A percentile compares a stretch with the other conserved stretches of the same genome.
phyloP scores from a whole-genome alignment of 306 rosid species.

The Mimosa pudica region DNA sequence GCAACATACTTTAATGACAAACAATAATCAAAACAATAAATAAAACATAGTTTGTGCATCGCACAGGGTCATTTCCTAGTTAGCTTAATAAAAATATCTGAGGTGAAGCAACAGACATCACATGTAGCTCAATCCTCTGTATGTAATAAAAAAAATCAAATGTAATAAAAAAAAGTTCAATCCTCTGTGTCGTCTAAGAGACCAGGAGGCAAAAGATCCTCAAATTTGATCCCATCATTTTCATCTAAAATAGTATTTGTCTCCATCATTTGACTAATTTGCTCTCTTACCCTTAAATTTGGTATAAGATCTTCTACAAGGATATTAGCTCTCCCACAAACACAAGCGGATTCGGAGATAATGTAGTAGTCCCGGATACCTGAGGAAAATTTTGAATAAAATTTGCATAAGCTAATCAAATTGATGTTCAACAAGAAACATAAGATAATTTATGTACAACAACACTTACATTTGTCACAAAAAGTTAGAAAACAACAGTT shows the following conservation, averaged over 20 bases:
- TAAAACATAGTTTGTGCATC: too few species aligned
- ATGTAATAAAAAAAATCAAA: too few species aligned
- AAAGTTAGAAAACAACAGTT: conserved; percentile 96
- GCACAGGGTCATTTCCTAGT: too few species aligned
- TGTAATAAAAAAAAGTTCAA: too few species aligned
- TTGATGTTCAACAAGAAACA: conserved; percentile 8
- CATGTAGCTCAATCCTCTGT: too few species aligned
- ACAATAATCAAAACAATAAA: too few species aligned
- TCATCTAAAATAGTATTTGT: conserved; percentile 94
- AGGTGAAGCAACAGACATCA: too few species aligned
- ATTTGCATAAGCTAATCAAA: not conserved
- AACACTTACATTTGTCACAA: conserved; percentile 85
- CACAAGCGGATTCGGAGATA: conserved; percentile 72
- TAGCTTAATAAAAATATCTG: too few species aligned
- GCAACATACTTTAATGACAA: too few species aligned
- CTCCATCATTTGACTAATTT: conserved; percentile 90
- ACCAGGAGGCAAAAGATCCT: too few species aligned
- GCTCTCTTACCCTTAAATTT: conserved; percentile 87
- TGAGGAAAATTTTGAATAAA: conserved; percentile 40
- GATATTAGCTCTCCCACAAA: conserved; percentile 81
- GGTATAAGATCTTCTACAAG: conserved; percentile 98
- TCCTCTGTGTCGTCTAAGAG: too few species aligned
- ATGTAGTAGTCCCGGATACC: conserved; percentile 86
- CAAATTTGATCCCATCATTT: conserved; percentile 60
- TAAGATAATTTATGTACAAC: not conserved